Evolutionary conservation across 2,329 filamentous ascomycete genomes (phyloP), one percentile per base, ranked within the genome.

Genomic region (Byssochlamys sp.): DNA sequence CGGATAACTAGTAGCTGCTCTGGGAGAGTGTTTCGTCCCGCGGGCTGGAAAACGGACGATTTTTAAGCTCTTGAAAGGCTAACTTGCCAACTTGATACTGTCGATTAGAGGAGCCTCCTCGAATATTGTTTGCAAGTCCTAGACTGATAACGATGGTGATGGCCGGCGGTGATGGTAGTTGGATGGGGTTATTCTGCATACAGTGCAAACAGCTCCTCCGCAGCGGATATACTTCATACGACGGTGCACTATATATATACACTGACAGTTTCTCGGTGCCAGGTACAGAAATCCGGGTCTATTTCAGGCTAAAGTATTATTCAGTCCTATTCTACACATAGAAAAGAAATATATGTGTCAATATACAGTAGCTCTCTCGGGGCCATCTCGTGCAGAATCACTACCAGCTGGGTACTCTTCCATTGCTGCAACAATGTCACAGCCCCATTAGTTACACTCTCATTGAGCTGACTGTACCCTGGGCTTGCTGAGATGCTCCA

Each of bases 71-170:
- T 19, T 19, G 39, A 19, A n/a, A 39, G n/a, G 39, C 19, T 19
- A 9, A 31, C 7, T 31, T 45, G 19, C n/a, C n/a, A 24, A 45
- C 7, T 24, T 7, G 39, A 45, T 45, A 45, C 5, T 9, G 39
- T 6, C 14, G n/a, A 45, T 45, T 45, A n/a, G n/a, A 19, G 19
- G 39, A 24, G 3, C 6, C 14, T 19, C 35, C 39, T 45, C 39
- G n/a, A 45, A 45, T 45, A 19, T 45, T 50, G 52, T 48, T 58
- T 59, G 50, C 24, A 2, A 53, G n/a, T 29, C 11, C 28, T n/a
- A 45, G 39, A 14, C n/a, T 45, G 39, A 45, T 45, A 45, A 45
- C 39, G 12, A 19, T 45, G 39, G 19, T 45, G n/a, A 45, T 45
- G 39, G 39, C 39, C 19, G 39, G 39, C 39, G 39, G 39, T 19